Evolutionary conservation across 2,329 filamentous ascomycete genomes (phyloP), one percentile per base, ranked within the genome.

Genomic region (Chlorencoelia australis): DNA sequence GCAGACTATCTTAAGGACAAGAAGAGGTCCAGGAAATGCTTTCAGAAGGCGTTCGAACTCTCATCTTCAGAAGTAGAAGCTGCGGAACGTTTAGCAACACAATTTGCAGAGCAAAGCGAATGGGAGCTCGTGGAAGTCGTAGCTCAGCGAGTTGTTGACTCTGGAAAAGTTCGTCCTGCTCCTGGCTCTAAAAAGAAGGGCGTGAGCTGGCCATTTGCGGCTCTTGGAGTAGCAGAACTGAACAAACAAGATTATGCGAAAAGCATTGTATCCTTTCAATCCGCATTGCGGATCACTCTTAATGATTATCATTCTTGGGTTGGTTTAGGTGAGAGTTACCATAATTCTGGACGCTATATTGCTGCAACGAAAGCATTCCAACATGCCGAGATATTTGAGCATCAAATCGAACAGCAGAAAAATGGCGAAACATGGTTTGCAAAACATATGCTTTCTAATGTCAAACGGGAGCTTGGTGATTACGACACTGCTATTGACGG

Each of bases 51-150:
- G 0, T 83, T 98, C 33, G 91, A 98, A 58, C 65, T 98, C 3
- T 98, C 91, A 0, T 66, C 86, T 0, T 79, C 83, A 0, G 91
- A 98, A 55, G 74, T 94, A 1, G 69, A 81, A 48, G 86, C 91
- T 22, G 91, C 91, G 0, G 85, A 96, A 58, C 75, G 86, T 18
- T 71, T 98, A 11, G 88, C 91, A 2, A 74, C 75, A 41, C 79
- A 78, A 0, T 98, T 95, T 57, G 89, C 93, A 0, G 79, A 94
- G 36, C 79, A 87, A 47, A 78, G 83, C 24, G 91, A 98, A 52
- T 98, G 91, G 91, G 91, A 96, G 47, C 77, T 93, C 33, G 93
- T 98, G 6, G 91, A 96, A 61, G 75, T 93, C 14, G 79, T 98
- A 20, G 82, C 91, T 2, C 83, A 88, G 56, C 76, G 93, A 33